Conservation (phyloP, 2,329 filamentous ascomycete genomes). For the Penicillium paneum region DNA sequence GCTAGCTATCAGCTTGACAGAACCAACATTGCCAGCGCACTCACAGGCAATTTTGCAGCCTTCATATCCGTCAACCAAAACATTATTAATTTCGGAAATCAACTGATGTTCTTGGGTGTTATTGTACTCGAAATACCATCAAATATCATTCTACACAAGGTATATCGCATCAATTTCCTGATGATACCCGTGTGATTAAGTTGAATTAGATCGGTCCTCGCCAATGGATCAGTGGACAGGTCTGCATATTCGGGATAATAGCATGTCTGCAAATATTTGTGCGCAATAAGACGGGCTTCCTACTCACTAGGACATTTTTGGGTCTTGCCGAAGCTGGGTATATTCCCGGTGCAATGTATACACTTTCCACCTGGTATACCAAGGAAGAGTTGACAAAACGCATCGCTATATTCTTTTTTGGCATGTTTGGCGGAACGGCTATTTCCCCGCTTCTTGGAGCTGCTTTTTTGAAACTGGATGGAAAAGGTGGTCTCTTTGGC, state of each 20-base stretch:
- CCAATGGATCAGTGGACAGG: constrained; percentile 51
- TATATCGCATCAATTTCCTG: background rate
- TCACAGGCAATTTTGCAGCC: constrained; percentile 49
- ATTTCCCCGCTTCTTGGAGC: constrained; percentile 50
- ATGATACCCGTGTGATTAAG: constrained; percentile 16
- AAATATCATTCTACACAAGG: constrained; percentile 41
- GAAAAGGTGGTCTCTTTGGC: constrained; percentile 41
- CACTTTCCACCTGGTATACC: constrained; percentile 52
- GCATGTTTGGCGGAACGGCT: constrained; percentile 53
- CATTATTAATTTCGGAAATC: constrained; percentile 53
- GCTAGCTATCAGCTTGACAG: constrained; percentile 54
- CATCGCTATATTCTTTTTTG: constrained; percentile 53
- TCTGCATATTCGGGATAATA: constrained; percentile 49
- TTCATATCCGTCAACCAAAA: constrained; percentile 46
- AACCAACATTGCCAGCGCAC: constrained; percentile 52
- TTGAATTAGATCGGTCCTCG: constrained; percentile 41
- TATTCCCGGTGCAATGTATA: constrained; percentile 53
- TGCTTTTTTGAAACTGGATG: constrained; percentile 48
- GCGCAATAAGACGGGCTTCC: constrained; percentile 44
- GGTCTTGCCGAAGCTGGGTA: constrained; percentile 53
- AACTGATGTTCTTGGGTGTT: constrained; percentile 53
- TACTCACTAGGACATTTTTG: constrained; percentile 45
- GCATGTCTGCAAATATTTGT: constrained; percentile 48
- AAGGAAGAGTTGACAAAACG: constrained; percentile 47
- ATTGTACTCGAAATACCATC: constrained; percentile 53